Base-by-base conservation (phyloP, 768 basidiomycete species). In the Leccinum arenicola region DNA sequence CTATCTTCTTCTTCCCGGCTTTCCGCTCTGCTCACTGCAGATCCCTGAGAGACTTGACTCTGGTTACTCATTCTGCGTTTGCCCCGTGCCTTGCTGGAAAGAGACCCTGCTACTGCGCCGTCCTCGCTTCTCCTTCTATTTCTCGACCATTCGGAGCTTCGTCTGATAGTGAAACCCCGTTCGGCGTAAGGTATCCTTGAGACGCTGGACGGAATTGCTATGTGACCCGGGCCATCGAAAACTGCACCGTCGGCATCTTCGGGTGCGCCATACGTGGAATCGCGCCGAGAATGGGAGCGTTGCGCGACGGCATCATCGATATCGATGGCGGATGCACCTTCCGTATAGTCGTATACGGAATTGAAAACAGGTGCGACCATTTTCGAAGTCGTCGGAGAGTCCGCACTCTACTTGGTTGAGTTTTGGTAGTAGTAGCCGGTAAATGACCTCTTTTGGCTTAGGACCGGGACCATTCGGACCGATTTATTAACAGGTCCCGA, bases 291-390 rank as follows among this genome's bases (percentile, higher is more conserved):
- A 33, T 75, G 80, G 47, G 79, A 77, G 54, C 66, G 77, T 61
- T 78, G 82, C 36, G 75, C 74, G n/a, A 88, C 64, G 17, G 82
- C 91, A 62, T 78, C 72, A 58, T 82, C 73, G 48, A 95, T 92
- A 60, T 93, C 93, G 31, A 84, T 76, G 7, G 84, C 78, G 11
- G 89, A 87, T 35, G 93, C 93, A 43, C 91, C 92, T 65, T 95
- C 93, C 1, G 93, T 93, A 70, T 95, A 95, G 75, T 95, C 93
- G 63, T 78, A 40, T 7, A 58, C 52, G 31, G 70, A 40, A 21
- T 45, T 57, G 27, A 73, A 54, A 40, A 57, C 27, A 12, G 53
- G 48, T 6, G 61, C 8, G 14, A 63, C 53, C 72, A 73, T 73
- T 52, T 48, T 52, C 38, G 51, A 6, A 33, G 14, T 50, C 6